Evolutionary conservation across 768 basidiomycete genomes (phyloP).

Genomic region (Pleurotus djamor): DNA sequence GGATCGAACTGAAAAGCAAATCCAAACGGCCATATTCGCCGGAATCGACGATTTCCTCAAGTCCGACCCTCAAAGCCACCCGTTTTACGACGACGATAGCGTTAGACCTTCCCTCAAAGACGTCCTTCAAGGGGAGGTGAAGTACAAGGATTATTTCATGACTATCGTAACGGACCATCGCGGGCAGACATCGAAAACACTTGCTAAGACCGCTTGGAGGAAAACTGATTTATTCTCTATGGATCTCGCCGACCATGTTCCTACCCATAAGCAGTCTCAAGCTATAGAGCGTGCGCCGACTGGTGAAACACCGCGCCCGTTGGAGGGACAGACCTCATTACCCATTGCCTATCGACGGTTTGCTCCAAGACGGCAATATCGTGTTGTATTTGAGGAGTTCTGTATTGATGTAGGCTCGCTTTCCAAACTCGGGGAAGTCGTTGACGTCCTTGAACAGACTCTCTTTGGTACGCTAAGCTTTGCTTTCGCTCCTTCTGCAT

Average conservation of each 20-base stretch:
- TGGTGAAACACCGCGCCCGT: neutral
- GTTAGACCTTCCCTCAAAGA: neutral
- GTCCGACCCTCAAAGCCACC: neutral
- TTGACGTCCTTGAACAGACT: neutral
- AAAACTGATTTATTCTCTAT: neutral
- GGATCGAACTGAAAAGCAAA: constrained; percentile 10
- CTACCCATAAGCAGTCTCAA: neutral
- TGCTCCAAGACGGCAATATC: neutral
- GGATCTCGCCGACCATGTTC: too few species aligned
- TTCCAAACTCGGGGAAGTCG: neutral
- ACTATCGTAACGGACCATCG: neutral
- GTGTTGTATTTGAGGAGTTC: neutral
- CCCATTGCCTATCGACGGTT: neutral
- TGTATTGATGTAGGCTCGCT: neutral
- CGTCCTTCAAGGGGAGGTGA: neutral
- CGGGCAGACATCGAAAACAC: neutral
- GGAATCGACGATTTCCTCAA: neutral
- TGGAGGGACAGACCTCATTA: neutral
- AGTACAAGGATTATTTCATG: neutral
- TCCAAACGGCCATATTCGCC: constrained; percentile 12
- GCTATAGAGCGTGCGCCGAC: neutral
- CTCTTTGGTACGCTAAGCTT: neutral
- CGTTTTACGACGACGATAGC: neutral
- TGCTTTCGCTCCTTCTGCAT: neutral
- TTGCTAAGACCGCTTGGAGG: neutral